Percentiles rank a stretch among this genome's conserved stretches.
phyloP scores from a whole-genome alignment of 345 rosid genomes.

The Murraya paniculata region DNA sequence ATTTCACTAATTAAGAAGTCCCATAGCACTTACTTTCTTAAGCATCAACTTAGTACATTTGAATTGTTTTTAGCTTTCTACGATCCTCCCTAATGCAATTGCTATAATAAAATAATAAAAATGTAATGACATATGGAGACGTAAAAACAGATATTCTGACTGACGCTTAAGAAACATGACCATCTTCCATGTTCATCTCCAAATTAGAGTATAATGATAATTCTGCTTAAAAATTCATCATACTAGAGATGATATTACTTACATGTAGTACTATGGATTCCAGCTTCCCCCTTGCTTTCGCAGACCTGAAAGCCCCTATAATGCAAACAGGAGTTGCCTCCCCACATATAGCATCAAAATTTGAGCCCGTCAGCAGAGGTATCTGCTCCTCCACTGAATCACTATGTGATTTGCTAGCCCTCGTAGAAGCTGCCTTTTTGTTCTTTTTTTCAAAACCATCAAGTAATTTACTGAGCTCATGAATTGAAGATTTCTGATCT shows the following conservation, averaged over 20 bases:
- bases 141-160: background rate
- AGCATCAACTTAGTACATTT: background rate
- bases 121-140: background rate
- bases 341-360: conserved; percentile 65
- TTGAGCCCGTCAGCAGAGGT: conserved; percentile 46
- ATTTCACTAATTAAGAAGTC: background rate
- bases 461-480: conserved; percentile 58
- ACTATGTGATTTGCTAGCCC: conserved; percentile 35
- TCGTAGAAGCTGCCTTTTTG: conserved; percentile 54
- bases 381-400: conserved; percentile 37
- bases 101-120: background rate
- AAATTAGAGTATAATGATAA: background rate
- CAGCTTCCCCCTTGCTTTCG: conserved; percentile 54
- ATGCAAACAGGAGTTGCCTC: conserved; percentile 73
- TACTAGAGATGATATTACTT: conserved; percentile 18
- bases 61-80: background rate
- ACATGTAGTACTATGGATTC: conserved; percentile 59
- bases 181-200: background rate
- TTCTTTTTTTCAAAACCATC: conserved; percentile 72
- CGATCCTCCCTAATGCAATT: background rate
- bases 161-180: background rate
- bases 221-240: background rate
- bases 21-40: background rate
- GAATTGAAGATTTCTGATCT: conserved; percentile 64
- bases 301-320: conserved; percentile 74